Evolutionary conservation across 2,329 filamentous ascomycete species (phyloP).

Genomic region (Lachnellula arida): DNA sequence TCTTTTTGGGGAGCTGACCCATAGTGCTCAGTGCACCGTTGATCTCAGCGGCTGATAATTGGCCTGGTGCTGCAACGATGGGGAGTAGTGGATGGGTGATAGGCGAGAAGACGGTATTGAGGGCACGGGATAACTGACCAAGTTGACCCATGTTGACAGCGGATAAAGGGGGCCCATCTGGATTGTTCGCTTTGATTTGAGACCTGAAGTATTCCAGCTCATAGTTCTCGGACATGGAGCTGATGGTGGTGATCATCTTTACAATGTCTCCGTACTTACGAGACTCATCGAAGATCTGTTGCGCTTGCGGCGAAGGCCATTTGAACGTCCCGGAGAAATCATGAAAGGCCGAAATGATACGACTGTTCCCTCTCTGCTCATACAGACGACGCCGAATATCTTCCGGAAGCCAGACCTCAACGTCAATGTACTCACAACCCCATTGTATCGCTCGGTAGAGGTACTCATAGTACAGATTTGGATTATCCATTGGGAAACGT

Average conservation of each 20-base stretch:
- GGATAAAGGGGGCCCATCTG: slow-evolving; percentile 68
- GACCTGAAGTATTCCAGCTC: slow-evolving; percentile 87
- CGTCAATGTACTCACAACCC: slow-evolving; percentile 87
- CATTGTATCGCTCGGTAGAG: slow-evolving; percentile 81
- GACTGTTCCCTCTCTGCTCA: slow-evolving; percentile 69
- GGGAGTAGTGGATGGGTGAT: slow-evolving; percentile 83
- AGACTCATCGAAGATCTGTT: slow-evolving; percentile 66
- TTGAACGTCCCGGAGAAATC: slow-evolving; percentile 82
- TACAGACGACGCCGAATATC: slow-evolving; percentile 64
- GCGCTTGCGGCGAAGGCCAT: slow-evolving; percentile 71
- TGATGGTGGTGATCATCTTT: slow-evolving; percentile 85
- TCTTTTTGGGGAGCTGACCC: slow-evolving; percentile 73
- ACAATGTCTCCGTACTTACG: slow-evolving; percentile 76
- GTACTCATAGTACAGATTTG: slow-evolving; percentile 69
- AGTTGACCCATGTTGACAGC: slow-evolving; percentile 83
- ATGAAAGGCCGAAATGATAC: slow-evolving; percentile 88
- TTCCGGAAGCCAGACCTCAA: slow-evolving; percentile 82
- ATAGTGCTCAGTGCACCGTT: slow-evolving; percentile 74
- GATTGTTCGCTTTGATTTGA: slow-evolving; percentile 63
- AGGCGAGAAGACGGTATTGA: slow-evolving; percentile 83
- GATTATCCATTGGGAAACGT: slow-evolving; percentile 77
- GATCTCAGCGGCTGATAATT: slow-evolving; percentile 81
- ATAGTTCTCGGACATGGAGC: slow-evolving; percentile 80
- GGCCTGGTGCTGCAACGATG: slow-evolving; percentile 78
- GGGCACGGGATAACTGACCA: slow-evolving; percentile 77